Evolutionary conservation across 1,139 yeast genomes (phyloP).

Genomic region (Candida neerlandica): DNA sequence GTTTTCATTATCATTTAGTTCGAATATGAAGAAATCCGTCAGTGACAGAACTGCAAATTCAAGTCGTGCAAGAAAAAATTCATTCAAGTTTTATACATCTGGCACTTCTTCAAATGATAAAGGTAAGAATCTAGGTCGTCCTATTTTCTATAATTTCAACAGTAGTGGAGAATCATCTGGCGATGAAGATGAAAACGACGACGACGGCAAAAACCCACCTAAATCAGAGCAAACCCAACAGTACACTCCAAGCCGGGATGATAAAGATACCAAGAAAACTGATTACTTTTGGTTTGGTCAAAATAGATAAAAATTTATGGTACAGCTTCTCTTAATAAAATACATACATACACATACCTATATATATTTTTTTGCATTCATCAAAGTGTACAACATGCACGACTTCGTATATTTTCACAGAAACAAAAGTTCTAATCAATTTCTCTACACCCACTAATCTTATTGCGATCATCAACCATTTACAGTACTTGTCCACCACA

Average conservation of each 20-base stretch:
- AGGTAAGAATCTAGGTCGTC: slow-evolving; percentile 17
- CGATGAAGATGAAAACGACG: slow-evolving; percentile 14
- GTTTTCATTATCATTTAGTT: slow-evolving; percentile 28
- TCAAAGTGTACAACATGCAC: too few relatives aligned
- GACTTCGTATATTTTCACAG: too few relatives aligned
- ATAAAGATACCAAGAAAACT: background rate
- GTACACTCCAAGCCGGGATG: background rate
- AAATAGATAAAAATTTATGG: slow-evolving; percentile 9
- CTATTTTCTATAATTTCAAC: slow-evolving; percentile 40
- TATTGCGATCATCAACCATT: too few relatives aligned
- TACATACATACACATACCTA: background rate
- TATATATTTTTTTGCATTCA: background rate
- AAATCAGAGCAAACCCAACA: background rate
- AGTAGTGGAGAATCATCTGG: slow-evolving; percentile 17
- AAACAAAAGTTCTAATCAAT: too few relatives aligned
- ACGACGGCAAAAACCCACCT: background rate
- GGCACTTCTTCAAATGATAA: slow-evolving; percentile 10
- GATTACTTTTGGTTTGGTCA: slow-evolving; percentile 14
- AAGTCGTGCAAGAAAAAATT: slow-evolving; percentile 26
- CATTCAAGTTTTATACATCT: slow-evolving; percentile 35
- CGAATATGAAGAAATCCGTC: slow-evolving; percentile 13
- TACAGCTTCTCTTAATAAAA: background rate
- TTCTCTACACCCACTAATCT: too few relatives aligned
- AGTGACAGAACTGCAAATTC: slow-evolving; percentile 8
- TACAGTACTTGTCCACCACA: background rate